These are phyloP conservation scores for Lycium barbarum DNA, from an alignment of 257 asterid species.

Conservation along the genomic window DNA sequence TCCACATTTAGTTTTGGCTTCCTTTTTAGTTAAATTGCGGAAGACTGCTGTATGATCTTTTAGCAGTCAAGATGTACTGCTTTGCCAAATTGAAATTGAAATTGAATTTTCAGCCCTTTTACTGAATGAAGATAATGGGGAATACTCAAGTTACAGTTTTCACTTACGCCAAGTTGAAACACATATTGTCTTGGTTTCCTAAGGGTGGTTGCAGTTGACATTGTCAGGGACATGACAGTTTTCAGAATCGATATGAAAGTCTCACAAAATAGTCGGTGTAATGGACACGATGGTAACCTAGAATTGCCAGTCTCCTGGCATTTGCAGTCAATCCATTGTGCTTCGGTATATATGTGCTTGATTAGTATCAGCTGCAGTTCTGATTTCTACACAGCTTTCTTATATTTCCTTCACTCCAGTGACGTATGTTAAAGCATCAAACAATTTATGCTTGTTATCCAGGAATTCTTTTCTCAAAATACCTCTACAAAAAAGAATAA, in stretches of 20 bases:
- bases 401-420: not conserved
- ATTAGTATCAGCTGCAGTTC: no score
- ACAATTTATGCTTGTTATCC: no score
- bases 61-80: constrained; percentile 11
- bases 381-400: not conserved
- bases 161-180: not conserved
- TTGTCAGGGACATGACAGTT: not conserved
- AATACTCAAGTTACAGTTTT: not conserved
- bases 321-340: not conserved
- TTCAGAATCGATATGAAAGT: not conserved
- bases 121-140: not conserved
- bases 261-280: not conserved
- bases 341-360: not conserved
- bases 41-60: constrained; percentile 13
- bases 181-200: not conserved
- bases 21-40: not conserved
- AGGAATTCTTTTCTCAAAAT: not conserved
- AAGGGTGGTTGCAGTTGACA: not conserved
- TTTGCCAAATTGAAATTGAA: not conserved
- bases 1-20: constrained; percentile 34
- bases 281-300: not conserved
- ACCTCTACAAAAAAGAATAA: no score
- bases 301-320: no score
- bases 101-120: not conserved
- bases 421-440: no score